These are phyloP conservation scores for Gentiana dahurica DNA, from an alignment of 257 asterid genomes.

Conservation along the genomic window DNA sequence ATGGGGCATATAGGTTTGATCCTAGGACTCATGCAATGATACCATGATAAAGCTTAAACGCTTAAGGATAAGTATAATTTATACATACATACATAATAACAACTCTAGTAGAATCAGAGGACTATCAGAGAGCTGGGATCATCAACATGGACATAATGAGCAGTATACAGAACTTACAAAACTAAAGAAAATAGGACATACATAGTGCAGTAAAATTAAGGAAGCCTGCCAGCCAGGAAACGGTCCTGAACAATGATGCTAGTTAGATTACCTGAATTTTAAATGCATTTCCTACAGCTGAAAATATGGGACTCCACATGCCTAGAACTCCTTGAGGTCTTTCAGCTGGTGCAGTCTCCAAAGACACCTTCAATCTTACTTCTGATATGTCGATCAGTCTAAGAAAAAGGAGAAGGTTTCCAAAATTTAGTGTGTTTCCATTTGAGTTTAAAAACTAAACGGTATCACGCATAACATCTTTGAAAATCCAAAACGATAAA, in stretches of 20 bases:
- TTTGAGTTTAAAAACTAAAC: too few species aligned
- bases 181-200: too few species aligned
- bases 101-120: too few species aligned
- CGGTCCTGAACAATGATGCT: not conserved
- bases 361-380: slow-evolving; percentile 71
- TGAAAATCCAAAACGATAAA: too few species aligned
- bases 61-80: too few species aligned
- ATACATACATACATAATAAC: too few species aligned
- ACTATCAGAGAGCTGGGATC: too few species aligned
- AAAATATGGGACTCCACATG: slow-evolving; percentile 93
- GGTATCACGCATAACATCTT: too few species aligned
- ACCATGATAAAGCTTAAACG: too few species aligned
- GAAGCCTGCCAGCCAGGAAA: not conserved
- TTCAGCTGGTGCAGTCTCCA: slow-evolving; percentile 89
- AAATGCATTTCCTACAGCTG: slow-evolving; percentile 96
- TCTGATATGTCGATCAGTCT: slow-evolving; percentile 95
- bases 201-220: not conserved
- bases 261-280: slow-evolving; percentile 59
- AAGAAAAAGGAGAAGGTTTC: slow-evolving; percentile 14
- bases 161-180: too few species aligned
- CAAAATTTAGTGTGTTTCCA: too few species aligned
- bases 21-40: not conserved
- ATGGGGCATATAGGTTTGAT: not conserved
- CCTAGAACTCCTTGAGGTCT: slow-evolving; percentile 94
- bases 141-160: too few species aligned